Evolutionary conservation across 805 yeast species (phyloP), one percentile per base, ranked within the genome.

Genomic region (Pichia paraexigua): DNA sequence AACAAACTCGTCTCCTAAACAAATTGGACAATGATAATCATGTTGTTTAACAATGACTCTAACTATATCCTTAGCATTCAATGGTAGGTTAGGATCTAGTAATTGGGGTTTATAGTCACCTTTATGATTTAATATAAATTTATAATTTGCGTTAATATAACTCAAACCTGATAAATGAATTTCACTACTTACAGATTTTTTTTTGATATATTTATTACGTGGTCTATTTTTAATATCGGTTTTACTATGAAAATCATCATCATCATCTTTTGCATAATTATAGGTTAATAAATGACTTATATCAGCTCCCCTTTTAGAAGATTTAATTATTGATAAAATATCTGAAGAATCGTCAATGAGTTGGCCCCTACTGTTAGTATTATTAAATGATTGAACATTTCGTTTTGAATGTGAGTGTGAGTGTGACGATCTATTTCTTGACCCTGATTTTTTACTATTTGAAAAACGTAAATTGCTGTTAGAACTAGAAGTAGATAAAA

Each of bases 11-110:
- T 88, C 95, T 32, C 83, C 76, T 15, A 94, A 71, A 65, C 99
- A 94, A 27, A 94, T 92, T 0, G 99, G 98, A 63, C 99, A 94
- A 40, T 83, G 82, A 24, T 74, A 65, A 53, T 72, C 75, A 58
- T 84, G 84, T 53, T 76, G 79, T 15, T 92, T 85, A 0, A 81
- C 83, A n/a, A 89, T 64, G 7, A 92, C 88, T 46, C 96, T 72
- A 32, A 84, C 65, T 6, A 94, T 80, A 40, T 78, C 73, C 4
- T 73, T 71, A 53, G 78, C 75, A 17, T 83, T 78, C 3, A 92
- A 70, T 0, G 87, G 83, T n/a, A 80, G 65, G 62, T 87, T 89
- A 1, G 97, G 94, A 62, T 89, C 92, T 21, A 77, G 56, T 43
- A 75, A 70, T 62, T 87, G 92, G 11, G 78, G 69, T 25, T 69